A percentile compares a stretch with the other conserved stretches of the same genome.
phyloP scores from a whole-genome alignment of 2,329 filamentous ascomycete species.

The Rhinocladiella similis region DNA sequence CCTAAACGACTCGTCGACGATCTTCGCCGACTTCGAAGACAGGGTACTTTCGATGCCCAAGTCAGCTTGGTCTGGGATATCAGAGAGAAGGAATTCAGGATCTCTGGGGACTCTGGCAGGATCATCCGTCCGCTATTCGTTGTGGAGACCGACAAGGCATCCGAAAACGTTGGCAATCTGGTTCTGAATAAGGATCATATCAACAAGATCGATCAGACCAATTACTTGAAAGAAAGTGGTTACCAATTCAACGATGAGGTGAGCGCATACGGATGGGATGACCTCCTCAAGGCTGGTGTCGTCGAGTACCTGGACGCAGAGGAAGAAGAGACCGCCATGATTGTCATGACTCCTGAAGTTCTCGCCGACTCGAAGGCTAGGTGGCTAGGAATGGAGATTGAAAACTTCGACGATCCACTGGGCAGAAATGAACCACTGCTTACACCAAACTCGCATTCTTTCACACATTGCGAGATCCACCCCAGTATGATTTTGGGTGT shows the following conservation, averaged over 20 bases:
- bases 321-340: slow-evolving; percentile 98
- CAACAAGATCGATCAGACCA: slow-evolving; percentile 61
- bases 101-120: slow-evolving; percentile 94
- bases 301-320: slow-evolving; percentile 97
- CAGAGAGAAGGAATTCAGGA: slow-evolving; percentile 95
- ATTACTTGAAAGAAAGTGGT: slow-evolving; percentile 58
- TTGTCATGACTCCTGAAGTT: slow-evolving; percentile 97
- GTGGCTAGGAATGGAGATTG: slow-evolving; percentile 64
- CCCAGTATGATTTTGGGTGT: slow-evolving; percentile 99
- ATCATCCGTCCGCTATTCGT: slow-evolving; percentile 94
- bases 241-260: slow-evolving; percentile 30
- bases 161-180: slow-evolving; percentile 72
- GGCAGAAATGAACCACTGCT: slow-evolving; percentile 84
- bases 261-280: slow-evolving; percentile 84
- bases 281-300: slow-evolving; percentile 77
- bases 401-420: slow-evolving; percentile 72
- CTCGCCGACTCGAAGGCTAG: slow-evolving; percentile 74
- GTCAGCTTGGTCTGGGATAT: slow-evolving; percentile 95
- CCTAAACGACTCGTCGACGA: slow-evolving; percentile 80
- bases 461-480: slow-evolving; percentile 98
- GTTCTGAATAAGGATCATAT: slow-evolving; percentile 85
- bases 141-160: slow-evolving; percentile 79
- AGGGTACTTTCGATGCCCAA: slow-evolving; percentile 83
- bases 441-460: slow-evolving; percentile 84
- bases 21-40: slow-evolving; percentile 74